These are phyloP conservation scores for Fusarium coffeatum DNA, from an alignment of 2,329 filamentous ascomycete genomes.

Conservation along the genomic window DNA sequence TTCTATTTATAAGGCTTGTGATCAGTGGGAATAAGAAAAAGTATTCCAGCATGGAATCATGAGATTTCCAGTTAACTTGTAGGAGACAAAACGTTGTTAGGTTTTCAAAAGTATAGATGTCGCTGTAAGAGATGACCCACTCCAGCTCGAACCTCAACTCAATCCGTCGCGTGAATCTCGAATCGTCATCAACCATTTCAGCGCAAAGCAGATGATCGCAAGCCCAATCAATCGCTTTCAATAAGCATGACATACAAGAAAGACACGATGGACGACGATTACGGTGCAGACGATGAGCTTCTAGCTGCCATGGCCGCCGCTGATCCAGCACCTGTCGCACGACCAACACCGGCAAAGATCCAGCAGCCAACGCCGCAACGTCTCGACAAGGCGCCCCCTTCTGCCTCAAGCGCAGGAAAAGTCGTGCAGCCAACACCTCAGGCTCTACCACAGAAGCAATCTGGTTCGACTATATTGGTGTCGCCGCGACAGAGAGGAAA, in stretches of 20 bases:
- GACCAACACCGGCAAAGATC: conserved; percentile 54
- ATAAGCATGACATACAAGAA: not conserved
- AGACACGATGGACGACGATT: conserved; percentile 63
- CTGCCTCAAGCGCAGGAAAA: conserved; percentile 58
- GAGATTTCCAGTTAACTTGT: not conserved
- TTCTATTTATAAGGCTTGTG: too few relatives aligned
- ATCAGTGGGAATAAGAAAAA: not conserved
- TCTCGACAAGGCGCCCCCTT: conserved; percentile 63
- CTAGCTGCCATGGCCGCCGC: conserved; percentile 66
- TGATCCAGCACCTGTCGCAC: conserved; percentile 49
- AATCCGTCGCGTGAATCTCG: conserved; percentile 29
- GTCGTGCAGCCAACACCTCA: conserved; percentile 91
- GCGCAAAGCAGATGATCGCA: not conserved
- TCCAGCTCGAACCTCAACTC: conserved; percentile 9
- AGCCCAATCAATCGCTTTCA: not conserved
- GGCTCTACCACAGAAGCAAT: conserved; percentile 72
- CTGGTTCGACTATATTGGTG: conserved; percentile 85
- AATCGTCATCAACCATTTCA: conserved; percentile 1
- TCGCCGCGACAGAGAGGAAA: conserved; percentile 96
- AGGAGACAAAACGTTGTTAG: not conserved
- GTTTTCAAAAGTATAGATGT: not conserved
- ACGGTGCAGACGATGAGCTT: conserved; percentile 67
- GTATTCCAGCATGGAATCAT: too few relatives aligned
- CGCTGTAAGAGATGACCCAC: conserved; percentile 27
- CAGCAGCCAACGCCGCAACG: conserved; percentile 66